Evolutionary conservation across 2,329 filamentous ascomycete species (phyloP).

Genomic region (Pseudopyricularia cyperi): DNA sequence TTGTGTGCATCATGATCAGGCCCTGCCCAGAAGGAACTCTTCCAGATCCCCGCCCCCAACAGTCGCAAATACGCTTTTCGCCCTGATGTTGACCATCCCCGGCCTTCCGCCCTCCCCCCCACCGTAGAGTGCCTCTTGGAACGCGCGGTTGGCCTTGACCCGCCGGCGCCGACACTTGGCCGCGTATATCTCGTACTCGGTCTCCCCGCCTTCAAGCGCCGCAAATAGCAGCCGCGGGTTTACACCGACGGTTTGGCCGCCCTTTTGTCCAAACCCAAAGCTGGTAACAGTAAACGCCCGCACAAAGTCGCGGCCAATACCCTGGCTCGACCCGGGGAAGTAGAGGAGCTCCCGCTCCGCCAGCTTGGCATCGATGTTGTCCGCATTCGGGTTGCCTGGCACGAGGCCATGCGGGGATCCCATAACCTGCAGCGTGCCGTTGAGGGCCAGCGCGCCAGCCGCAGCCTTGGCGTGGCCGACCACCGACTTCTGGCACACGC

Average conservation of each 20-base stretch:
- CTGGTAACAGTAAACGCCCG: slow-evolving; percentile 24
- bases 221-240: slow-evolving; percentile 21
- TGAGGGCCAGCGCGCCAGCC: slow-evolving; percentile 20
- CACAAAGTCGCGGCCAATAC: slow-evolving; percentile 5
- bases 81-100: not conserved
- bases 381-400: slow-evolving; percentile 22
- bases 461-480: slow-evolving; percentile 24
- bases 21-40: not conserved
- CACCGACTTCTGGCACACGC: slow-evolving; percentile 22
- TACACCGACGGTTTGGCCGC: slow-evolving; percentile 21
- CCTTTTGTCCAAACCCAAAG: slow-evolving; percentile 32
- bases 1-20: no score
- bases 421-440: slow-evolving; percentile 22
- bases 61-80: not conserved
- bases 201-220: slow-evolving; percentile 7
- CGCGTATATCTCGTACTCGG: slow-evolving; percentile 5
- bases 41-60: not conserved
- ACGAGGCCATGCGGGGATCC: slow-evolving; percentile 12
- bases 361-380: slow-evolving; percentile 19
- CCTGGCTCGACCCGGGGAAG: slow-evolving; percentile 11
- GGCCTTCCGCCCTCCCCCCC: not conserved
- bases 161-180: not conserved
- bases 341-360: slow-evolving; percentile 17
- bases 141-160: not conserved
- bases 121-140: not conserved